Base-by-base conservation (phyloP, 2,329 filamentous ascomycete genomes). In the Ascochyta koolunga region DNA sequence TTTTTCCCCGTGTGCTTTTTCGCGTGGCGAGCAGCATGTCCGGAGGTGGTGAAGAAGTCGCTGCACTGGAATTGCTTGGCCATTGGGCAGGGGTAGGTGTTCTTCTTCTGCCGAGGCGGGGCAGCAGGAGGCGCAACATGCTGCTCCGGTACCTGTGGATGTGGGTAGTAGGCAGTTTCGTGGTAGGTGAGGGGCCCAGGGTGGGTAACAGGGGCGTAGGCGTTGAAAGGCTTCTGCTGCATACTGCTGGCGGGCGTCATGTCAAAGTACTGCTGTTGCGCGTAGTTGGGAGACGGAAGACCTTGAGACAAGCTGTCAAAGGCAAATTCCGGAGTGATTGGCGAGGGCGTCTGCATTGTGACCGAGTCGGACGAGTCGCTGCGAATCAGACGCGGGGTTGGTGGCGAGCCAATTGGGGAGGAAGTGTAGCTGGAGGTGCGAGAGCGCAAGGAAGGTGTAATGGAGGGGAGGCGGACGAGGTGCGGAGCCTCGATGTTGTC, bases 1-100 rank as follows among this genome's bases (percentile, higher is more conserved):
- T 93, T 93, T 75, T 91, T 89, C 42, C 88, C 88, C 1, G 88
- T 91, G 78, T 93, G 90, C 68, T 91, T 92, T 75, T 92, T 92
- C 55, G 89, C 89, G 72, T 93, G 90, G 35, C 90, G 86, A 37
- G 90, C 91, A n/a, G 90, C 89, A 67, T 93, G 90, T 37, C 90
- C 90, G 0, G 90, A 93, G 2, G 90, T 93, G 54, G 90, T 93
- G 71, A 93, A 93, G 10, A 86, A 90, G 78, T 91, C 90, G 66
- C 84, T 84, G 77, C 90, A 93, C 35, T 85, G 83, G 64, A 86
- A 88, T 45, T 82, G 83, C 59, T 91, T 88, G 29, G 86, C 84
- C 69, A 88, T 88, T 21, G 88, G 87, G 72, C 89, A 92, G 1
- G 88, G 88, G 65, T 90, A 91, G 53, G 87, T 83, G 72, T 86